These are phyloP conservation scores for Huiozyma naganishii DNA, from an alignment of 805 yeast species.

Conservation along the genomic window DNA sequence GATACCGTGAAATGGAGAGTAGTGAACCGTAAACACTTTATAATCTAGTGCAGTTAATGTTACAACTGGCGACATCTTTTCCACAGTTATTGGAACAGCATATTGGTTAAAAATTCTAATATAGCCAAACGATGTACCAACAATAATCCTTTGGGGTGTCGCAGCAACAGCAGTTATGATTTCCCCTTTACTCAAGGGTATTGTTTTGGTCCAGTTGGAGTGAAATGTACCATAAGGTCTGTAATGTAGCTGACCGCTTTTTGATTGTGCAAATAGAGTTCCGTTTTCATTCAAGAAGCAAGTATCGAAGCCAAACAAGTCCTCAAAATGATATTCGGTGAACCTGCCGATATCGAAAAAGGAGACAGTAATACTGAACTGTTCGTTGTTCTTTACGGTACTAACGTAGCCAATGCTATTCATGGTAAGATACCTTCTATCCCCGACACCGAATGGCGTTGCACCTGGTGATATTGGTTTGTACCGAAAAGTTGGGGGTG, in stretches of 20 bases:
- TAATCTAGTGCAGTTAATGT: constrained; percentile 55
- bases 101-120: constrained; percentile 57
- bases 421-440: constrained; percentile 71
- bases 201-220: constrained; percentile 60
- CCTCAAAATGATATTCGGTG: constrained; percentile 80
- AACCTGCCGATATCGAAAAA: constrained; percentile 72
- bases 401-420: constrained; percentile 74
- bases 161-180: constrained; percentile 58
- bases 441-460: constrained; percentile 63
- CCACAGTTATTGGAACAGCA: constrained; percentile 64
- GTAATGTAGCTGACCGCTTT: constrained; percentile 42
- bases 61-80: constrained; percentile 62
- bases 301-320: constrained; percentile 56
- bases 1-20: constrained; percentile 19
- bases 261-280: constrained; percentile 45
- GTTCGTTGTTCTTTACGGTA: constrained; percentile 50
- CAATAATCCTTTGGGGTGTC: constrained; percentile 47
- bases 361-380: constrained; percentile 70
- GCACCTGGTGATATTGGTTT: constrained; percentile 77
- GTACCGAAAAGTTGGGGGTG: constrained; percentile 12
- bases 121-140: constrained; percentile 70
- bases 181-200: constrained; percentile 44
- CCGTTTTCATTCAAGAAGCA: constrained; percentile 66
- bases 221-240: constrained; percentile 56
- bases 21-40: constrained; percentile 43